These are phyloP conservation scores for Penicillium sp. DNA, from an alignment of 2,329 filamentous ascomycete genomes.

Conservation along the genomic window DNA sequence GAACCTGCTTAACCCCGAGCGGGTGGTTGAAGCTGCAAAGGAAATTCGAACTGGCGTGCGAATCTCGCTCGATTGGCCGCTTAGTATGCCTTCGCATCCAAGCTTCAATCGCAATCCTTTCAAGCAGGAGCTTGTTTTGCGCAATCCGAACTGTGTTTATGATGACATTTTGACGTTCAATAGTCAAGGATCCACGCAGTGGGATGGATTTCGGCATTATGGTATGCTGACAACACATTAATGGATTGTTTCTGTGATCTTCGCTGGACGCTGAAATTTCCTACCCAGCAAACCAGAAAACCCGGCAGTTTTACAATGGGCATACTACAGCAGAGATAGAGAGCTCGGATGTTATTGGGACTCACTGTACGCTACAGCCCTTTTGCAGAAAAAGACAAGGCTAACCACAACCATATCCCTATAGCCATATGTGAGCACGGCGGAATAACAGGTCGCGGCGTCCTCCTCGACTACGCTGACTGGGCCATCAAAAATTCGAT, in stretches of 20 bases:
- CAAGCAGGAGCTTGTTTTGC: constrained; percentile 23
- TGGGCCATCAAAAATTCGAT: constrained; percentile 20
- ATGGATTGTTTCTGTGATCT: too few relatives aligned
- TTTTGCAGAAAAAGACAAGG: background rate
- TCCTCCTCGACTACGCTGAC: constrained; percentile 25
- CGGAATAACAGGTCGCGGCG: constrained; percentile 24
- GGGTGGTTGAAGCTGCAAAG: constrained; percentile 43
- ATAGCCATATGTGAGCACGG: constrained; percentile 22
- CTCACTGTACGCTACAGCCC: constrained; percentile 15
- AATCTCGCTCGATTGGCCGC: constrained; percentile 27
- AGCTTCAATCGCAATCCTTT: constrained; percentile 27
- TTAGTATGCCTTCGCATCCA: constrained; percentile 25
- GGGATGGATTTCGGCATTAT: constrained; percentile 30
- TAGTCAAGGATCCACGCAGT: constrained; percentile 25
- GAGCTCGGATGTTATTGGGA: constrained; percentile 20
- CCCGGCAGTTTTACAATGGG: constrained; percentile 24
- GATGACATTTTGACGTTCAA: constrained; percentile 27
- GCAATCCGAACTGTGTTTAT: constrained; percentile 20
- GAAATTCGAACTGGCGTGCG: constrained; percentile 42
- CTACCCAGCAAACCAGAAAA: constrained; percentile 20
- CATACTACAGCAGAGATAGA: constrained; percentile 24
- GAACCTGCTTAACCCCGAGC: constrained; percentile 52
- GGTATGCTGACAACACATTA: constrained; percentile 5
- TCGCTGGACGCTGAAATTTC: background rate
- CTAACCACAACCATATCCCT: background rate